Evolutionary conservation across 139 green algal species (phyloP).

Genomic region (Mesotaenium endlicherianum): DNA sequence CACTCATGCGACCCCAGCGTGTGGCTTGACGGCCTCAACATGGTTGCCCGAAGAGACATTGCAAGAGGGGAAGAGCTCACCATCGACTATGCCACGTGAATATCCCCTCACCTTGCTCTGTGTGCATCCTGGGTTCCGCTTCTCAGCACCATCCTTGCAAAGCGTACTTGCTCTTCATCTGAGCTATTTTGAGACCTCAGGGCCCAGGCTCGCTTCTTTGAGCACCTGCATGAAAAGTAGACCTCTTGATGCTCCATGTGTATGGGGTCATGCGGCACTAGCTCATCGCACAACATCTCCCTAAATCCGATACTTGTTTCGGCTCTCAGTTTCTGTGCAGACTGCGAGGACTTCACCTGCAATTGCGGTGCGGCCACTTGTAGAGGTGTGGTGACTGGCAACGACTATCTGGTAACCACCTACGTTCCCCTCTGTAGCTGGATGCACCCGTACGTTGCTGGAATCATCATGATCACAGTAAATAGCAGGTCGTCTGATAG

Average conservation of each 20-base stretch:
- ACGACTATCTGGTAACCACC: slow-evolving; percentile 26
- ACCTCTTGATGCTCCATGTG: too few relatives aligned
- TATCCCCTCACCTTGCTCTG: background rate
- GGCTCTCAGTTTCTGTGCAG: slow-evolving; percentile 14
- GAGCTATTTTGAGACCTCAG: background rate
- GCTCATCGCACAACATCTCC: too few relatives aligned
- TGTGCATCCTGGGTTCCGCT: background rate
- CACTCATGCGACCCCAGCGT: slow-evolving; percentile 30
- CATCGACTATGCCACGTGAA: slow-evolving; percentile 42
- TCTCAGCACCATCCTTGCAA: background rate
- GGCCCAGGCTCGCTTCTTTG: background rate
- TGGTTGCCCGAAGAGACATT: slow-evolving; percentile 13
- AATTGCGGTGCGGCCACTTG: background rate
- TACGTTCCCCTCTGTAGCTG: too few relatives aligned
- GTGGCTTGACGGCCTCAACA: slow-evolving; percentile 15
- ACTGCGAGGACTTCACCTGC: slow-evolving; percentile 16
- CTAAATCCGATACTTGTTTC: too few relatives aligned
- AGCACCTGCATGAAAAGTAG: too few relatives aligned
- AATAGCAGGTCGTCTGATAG: too few relatives aligned
- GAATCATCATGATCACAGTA: too few relatives aligned
- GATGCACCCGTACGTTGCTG: too few relatives aligned
- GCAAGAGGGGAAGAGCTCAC: slow-evolving; percentile 28
- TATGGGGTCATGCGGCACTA: too few relatives aligned
- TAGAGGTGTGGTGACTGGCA: background rate
- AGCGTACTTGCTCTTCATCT: background rate